Conservation (phyloP, 129 eudicot species). For the Arctium lappa region DNA sequence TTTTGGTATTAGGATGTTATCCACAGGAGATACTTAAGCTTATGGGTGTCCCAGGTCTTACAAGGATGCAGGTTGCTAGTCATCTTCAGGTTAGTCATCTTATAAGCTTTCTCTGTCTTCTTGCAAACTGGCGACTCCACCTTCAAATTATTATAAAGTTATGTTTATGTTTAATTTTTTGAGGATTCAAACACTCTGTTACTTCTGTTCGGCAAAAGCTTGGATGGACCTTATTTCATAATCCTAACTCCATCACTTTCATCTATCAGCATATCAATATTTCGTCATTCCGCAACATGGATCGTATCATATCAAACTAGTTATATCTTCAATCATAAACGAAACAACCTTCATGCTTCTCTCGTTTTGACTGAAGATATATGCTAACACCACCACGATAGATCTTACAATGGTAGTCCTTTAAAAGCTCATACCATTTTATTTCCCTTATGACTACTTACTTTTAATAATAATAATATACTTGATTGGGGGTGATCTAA, state of each 20-base stretch:
- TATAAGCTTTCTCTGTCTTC: background rate
- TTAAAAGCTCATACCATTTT: too few relatives aligned
- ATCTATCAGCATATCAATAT: too few relatives aligned
- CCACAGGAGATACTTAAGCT: slow-evolving; percentile 36
- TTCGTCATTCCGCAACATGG: background rate
- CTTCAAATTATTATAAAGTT: too few relatives aligned
- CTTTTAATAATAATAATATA: too few relatives aligned
- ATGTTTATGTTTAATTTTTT: too few relatives aligned
- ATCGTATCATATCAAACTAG: background rate
- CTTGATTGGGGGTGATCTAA: too few relatives aligned
- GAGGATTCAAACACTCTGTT: background rate
- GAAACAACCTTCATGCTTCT: background rate
- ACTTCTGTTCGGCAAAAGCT: background rate
- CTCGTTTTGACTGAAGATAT: too few relatives aligned
- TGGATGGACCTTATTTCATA: background rate
- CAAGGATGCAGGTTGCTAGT: slow-evolving; percentile 46
- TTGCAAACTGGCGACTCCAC: too few relatives aligned
- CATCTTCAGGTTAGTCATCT: slow-evolving; percentile 38
- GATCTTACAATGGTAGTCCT: background rate
- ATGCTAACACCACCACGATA: background rate
- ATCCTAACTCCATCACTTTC: too few relatives aligned
- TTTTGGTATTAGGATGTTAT: slow-evolving; percentile 28
- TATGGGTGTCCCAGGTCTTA: slow-evolving; percentile 46
- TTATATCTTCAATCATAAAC: background rate
- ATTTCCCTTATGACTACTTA: too few relatives aligned